Evolutionary conservation across 116 monocot genomes (phyloP), one percentile per base, ranked within the genome.

Genomic region (Dioscorea cayenensis): DNA sequence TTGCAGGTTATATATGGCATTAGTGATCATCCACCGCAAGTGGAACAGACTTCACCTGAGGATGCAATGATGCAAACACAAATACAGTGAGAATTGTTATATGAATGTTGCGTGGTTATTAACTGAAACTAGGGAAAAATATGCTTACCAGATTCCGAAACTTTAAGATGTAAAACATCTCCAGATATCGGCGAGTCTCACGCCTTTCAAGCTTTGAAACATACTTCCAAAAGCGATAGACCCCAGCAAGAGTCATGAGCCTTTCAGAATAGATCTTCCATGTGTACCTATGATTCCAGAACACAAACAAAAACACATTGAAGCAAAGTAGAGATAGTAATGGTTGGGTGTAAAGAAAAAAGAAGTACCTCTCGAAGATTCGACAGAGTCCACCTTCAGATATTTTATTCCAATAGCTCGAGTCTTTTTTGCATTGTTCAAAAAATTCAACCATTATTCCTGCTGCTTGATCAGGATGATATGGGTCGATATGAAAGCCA

Each of bases 151-250:
- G 76, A 35, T 92, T 84, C 21, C 96, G 83, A 67, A 87, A 90
- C 80, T 92, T 96, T 55, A 92, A 75, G 71, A 96, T 92, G 86
- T 96, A 96, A 74, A 96, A 92, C 96, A 96, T 92, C 73, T 92
- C 95, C 8, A 92, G 85, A 73, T 95, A 95, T 3, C 95, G 85
- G n/a, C 95, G 76, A 2, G 83, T 95, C 66, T 96, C 92, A 49
- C 96, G 88, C 79, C 96, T 83, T 63, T 96, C 92, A 51, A 92
- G 87, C 79, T 92, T 96, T 9, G 96, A 96, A 0, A 85, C 90
- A 69, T 86, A 86, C 73, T 90, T 96, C 96, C 96, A 96, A 76
- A 96, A 96, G 28, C 90, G 74, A 76, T 96, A 96, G 25, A 96
- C 96, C 43, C 92, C 96, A 63, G 90, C 86, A 48, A 96, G 62